phyloP scores from a whole-genome alignment of 139 green algal species.

The Chlamydomonas sp. region DNA sequence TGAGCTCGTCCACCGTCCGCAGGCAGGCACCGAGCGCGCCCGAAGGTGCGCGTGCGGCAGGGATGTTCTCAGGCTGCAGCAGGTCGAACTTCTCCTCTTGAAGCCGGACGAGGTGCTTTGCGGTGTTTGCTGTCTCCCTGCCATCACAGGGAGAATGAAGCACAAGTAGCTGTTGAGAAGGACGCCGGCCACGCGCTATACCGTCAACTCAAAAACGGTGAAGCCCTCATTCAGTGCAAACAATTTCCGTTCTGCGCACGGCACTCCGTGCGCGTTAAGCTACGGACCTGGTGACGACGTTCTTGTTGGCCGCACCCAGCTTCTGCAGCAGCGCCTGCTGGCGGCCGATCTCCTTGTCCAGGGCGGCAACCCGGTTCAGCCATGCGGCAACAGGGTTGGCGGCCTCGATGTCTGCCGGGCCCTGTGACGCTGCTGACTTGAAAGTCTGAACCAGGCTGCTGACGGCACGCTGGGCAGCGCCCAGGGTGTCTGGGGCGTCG shows the following conservation, averaged over 20 bases:
- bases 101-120: slow-evolving; percentile 49
- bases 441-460: slow-evolving; percentile 42
- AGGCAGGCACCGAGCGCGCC: slow-evolving; percentile 16
- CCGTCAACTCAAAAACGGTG: neutral
- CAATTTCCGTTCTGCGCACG: neutral
- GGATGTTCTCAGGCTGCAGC: slow-evolving; percentile 52
- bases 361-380: slow-evolving; percentile 30
- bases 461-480: slow-evolving; percentile 49
- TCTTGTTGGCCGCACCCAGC: slow-evolving; percentile 33
- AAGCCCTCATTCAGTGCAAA: neutral
- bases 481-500: slow-evolving; percentile 33
- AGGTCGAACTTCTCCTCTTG: slow-evolving; percentile 37
- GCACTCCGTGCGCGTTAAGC: neutral
- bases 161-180: neutral
- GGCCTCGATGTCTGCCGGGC: neutral
- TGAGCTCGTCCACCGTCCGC: slow-evolving; percentile 52
- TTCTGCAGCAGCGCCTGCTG: slow-evolving; percentile 54
- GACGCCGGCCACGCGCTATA: neutral
- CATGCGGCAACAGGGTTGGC: slow-evolving; percentile 14
- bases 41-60: neutral
- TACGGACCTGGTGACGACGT: slow-evolving; percentile 50
- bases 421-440: slow-evolving; percentile 26
- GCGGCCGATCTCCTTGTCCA: slow-evolving; percentile 52
- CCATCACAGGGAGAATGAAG: neutral
- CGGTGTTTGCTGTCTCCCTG: slow-evolving; percentile 56